A percentile compares a stretch with the other conserved stretches of the same genome.
These are phyloP conservation scores for Chlorella variabilis DNA, from an alignment of 163 green algal genomes.

Conservation along the genomic window DNA sequence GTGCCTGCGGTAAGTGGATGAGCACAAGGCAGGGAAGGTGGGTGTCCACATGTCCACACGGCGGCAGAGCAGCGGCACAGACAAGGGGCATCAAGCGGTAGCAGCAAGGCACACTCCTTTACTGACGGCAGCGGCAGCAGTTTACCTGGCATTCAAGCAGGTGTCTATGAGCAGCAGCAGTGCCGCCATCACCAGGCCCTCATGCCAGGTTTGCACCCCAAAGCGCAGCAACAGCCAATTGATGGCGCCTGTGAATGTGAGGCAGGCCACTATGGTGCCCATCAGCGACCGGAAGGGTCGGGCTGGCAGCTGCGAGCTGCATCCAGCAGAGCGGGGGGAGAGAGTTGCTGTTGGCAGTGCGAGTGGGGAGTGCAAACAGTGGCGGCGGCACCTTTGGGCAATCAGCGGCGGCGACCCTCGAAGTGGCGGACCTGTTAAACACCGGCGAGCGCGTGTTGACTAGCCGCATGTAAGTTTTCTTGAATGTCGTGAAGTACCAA, in stretches of 20 bases:
- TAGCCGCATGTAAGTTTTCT: background rate
- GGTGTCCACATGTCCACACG: too few relatives aligned
- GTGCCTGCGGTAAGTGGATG: slow-evolving; percentile 4
- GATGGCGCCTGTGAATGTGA: background rate
- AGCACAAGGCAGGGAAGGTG: too few relatives aligned
- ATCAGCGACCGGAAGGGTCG: background rate
- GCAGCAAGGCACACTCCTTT: too few relatives aligned
- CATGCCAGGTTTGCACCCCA: slow-evolving; percentile 11
- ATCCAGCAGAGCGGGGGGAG: background rate
- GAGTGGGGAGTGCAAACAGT: too few relatives aligned
- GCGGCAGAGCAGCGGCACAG: background rate
- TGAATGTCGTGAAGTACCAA: background rate
- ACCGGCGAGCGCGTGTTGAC: background rate
- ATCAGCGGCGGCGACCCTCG: background rate
- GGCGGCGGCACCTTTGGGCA: too few relatives aligned
- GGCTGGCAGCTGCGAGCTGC: background rate
- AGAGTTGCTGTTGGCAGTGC: too few relatives aligned
- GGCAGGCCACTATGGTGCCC: background rate
- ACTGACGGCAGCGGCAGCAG: background rate
- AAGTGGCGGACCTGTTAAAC: background rate
- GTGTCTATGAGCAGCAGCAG: slow-evolving; percentile 2
- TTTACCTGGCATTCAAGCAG: slow-evolving; percentile 20
- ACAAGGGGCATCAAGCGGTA: background rate
- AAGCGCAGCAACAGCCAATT: slow-evolving; percentile 5
- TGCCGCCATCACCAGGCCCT: background rate